Percentiles rank a stretch among this genome's conserved stretches.
Conservation (phyloP, 148 eudicot species). For the Camellia japonica region DNA sequence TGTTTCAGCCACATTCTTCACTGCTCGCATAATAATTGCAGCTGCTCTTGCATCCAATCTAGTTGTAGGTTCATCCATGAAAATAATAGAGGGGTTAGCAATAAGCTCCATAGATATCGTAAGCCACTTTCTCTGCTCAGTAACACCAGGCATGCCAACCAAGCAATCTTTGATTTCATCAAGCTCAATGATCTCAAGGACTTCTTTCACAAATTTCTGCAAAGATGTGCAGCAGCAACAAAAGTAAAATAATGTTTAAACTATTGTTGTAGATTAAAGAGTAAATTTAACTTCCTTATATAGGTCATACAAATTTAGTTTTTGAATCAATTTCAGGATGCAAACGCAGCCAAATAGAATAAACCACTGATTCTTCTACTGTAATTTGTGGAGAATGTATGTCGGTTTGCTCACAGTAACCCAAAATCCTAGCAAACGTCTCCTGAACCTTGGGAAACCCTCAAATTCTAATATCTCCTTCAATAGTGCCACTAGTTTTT, state of each 20-base stretch:
- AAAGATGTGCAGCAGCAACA: background rate
- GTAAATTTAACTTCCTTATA: background rate
- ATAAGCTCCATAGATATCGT: conserved; percentile 89
- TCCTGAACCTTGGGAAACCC: conserved; percentile 71
- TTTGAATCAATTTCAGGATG: conserved; percentile 55
- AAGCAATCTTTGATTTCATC: conserved; percentile 55
- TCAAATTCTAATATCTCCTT: conserved; percentile 71
- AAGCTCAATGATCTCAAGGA: conserved; percentile 72
- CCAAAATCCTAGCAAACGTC: conserved; percentile 74
- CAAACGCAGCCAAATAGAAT: conserved; percentile 88
- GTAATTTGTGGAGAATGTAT: conserved; percentile 82
- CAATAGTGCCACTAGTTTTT: conserved; percentile 66
- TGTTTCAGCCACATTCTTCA: conserved; percentile 58
- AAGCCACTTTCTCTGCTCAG: conserved; percentile 76
- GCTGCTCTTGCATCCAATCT: conserved; percentile 90
- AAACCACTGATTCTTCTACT: conserved; percentile 66
- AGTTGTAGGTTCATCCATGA: conserved; percentile 89
- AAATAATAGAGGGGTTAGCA: conserved; percentile 78
- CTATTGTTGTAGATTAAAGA: background rate
- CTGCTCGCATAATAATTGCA: conserved; percentile 80
- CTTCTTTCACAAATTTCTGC: conserved; percentile 73
- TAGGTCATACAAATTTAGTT: conserved; percentile 50
- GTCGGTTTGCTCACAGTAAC: conserved; percentile 88
- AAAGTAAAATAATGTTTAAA: background rate
- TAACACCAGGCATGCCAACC: conserved; percentile 67